Evolutionary conservation across 2,329 filamentous ascomycete species (phyloP).

Genomic region (Rugonectria rugulosa): DNA sequence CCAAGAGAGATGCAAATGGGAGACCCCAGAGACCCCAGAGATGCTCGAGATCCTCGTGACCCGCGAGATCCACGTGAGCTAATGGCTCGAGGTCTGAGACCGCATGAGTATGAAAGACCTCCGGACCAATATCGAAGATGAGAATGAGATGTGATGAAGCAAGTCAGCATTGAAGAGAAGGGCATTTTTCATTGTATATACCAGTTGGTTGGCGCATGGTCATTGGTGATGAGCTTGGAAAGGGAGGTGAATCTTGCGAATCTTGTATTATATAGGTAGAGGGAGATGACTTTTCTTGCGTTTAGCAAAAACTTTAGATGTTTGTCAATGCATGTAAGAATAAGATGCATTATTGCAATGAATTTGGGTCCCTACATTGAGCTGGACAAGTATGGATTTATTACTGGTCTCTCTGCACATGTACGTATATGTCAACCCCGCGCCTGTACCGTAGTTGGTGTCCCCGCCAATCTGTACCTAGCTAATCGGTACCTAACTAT

Average conservation of each 20-base stretch:
- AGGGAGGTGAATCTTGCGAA: not conserved
- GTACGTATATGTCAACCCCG: too few species aligned
- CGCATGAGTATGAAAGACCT: constrained; percentile 55
- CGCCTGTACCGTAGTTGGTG: too few species aligned
- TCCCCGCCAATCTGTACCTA: not conserved
- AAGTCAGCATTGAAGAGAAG: not conserved
- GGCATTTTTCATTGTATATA: not conserved
- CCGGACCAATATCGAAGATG: constrained; percentile 55
- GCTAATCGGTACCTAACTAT: constrained; percentile 1
- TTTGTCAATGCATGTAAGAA: too few species aligned
- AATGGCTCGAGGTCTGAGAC: constrained; percentile 52
- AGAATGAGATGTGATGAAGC: not conserved
- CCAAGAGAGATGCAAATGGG: constrained; percentile 46
- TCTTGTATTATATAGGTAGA: too few species aligned
- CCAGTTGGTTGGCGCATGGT: too few species aligned
- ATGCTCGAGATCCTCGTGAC: constrained; percentile 30
- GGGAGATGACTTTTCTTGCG: too few species aligned
- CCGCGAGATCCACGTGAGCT: constrained; percentile 51
- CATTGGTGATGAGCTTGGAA: not conserved
- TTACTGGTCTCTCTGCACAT: too few species aligned
- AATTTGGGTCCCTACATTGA: too few species aligned
- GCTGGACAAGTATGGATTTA: too few species aligned
- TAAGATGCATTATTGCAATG: too few species aligned
- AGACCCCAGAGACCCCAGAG: constrained; percentile 32
- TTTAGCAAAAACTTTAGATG: too few species aligned